Evolutionary conservation across 129 eudicot genomes (phyloP), one percentile per base, ranked within the genome.

Genomic region (Chrysanthemum seticuspe): DNA sequence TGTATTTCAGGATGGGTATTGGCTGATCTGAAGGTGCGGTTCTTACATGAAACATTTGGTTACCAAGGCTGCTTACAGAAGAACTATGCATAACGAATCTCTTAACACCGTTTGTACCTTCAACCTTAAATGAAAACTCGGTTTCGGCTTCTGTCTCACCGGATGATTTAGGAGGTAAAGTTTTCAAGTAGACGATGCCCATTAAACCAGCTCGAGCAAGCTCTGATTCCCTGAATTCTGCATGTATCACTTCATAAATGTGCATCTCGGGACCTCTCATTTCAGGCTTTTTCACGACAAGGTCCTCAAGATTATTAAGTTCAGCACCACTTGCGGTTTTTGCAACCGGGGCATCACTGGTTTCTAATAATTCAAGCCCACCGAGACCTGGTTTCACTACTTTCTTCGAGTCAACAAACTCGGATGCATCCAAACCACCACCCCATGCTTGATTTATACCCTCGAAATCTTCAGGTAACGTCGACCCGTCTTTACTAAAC

Each of bases 401-500:
- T 79, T 94, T 90, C 82, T 86, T 90, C 0, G 97, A 23, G 27
- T 86, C 98, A 13, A 94, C 93, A 83, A 82, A 94, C 80, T 94
- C 98, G 0, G 97, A 90, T 19, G 96, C 98, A 44, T 94, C 97
- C 82, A 94, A 83, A 55, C 98, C 98, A 27, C 98, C 98, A 81
- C 98, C 98, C 92, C 95, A 94, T 14, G 98, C 98, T 84, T 90
- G 93, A 80, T 83, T 90, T 29, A 94, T 74, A 62, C 98, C 97
- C 75, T 94, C 98, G 60, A 94, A 94, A 69, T 91, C 96, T 79
- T 94, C 97, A 2, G 85, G 88, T 65, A 94, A 68, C 7, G 97
- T 90, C 12, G 98, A 86, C 4, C 88, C 92, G 2, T 94, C 98
- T 40, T 86, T 83, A 69, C 89, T 74, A 68, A 94, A 94, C 86